phyloP scores from a whole-genome alignment of 495 filamentous ascomycete genomes.

The Terfezia boudieri region DNA sequence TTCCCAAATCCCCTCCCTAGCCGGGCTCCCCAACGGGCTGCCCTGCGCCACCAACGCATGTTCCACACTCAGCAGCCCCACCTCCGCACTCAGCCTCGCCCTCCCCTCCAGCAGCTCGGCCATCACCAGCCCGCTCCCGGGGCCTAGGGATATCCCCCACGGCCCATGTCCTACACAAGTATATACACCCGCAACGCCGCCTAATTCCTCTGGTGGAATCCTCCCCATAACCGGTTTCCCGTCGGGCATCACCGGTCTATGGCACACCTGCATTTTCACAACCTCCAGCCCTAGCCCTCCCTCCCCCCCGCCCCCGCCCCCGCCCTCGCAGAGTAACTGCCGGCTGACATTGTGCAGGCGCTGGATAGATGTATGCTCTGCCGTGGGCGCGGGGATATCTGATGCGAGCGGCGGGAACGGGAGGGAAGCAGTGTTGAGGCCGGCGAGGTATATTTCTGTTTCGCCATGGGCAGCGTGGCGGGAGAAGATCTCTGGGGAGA shows the following conservation, averaged over 20 bases:
- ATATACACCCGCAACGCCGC: conserved; percentile 40
- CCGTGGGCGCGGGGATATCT: conserved; percentile 17
- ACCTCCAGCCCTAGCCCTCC: conserved; percentile 41
- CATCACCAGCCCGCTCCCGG: conserved; percentile 46
- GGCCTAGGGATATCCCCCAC: conserved; percentile 40
- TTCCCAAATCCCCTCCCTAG: too few relatives aligned
- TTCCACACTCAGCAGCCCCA: conserved; percentile 10
- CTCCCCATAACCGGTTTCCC: conserved; percentile 40
- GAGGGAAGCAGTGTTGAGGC: conserved; percentile 38
- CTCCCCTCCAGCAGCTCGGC: conserved; percentile 36
- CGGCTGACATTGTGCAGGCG: conserved; percentile 26
- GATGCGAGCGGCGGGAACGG: conserved; percentile 34
- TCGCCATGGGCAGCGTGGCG: conserved; percentile 26
- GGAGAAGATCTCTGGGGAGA: conserved; percentile 53
- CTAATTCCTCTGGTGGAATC: conserved; percentile 32
- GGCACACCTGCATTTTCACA: conserved; percentile 44
- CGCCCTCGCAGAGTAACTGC: too few relatives aligned
- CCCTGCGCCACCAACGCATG: not conserved
- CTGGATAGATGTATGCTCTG: conserved; percentile 26
- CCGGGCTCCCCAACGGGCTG: too few relatives aligned
- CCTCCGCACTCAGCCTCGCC: conserved; percentile 26
- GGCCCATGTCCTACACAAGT: conserved; percentile 52
- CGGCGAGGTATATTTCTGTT: conserved; percentile 47
- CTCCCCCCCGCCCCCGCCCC: conserved; percentile 23
- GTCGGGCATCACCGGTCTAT: conserved; percentile 40